Evolutionary conservation across 2,329 filamentous ascomycete species (phyloP), one percentile per base, ranked within the genome.

Genomic region (Akanthomyces uredinophilus): DNA sequence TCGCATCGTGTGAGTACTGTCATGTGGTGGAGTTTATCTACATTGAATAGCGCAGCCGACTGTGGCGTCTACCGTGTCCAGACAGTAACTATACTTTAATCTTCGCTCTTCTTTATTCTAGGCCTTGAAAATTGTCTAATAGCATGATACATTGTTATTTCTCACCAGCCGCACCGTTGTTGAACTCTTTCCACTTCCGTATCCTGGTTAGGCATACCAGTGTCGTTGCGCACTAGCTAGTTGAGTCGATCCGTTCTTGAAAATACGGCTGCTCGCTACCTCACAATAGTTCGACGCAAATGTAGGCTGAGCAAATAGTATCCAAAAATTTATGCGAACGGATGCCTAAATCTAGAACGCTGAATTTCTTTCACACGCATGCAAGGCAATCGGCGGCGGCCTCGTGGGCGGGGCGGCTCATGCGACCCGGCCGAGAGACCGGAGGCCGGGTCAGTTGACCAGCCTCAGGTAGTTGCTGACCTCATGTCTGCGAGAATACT

Each of bases 401-500:
- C 58, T 47, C 58, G 58, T 54, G 50, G 32, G 20, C 29, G 58
- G 39, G 41, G 43, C 59, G 51, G 43, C 59, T 61, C 59, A 61
- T 32, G 59, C 59, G 59, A 61, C 59, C 51, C 51, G 51, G 51
- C 51, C 51, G 51, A 49, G 44, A 55, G 35, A 11, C 51, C 24
- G 32, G 43, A 43, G 22, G 8, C 35, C 41, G 16, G 43, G 59
- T 61, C 59, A 61, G 14, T 61, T 61, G 59, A 61, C 59, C 50
- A 55, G 14, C 8, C 5, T 22, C 20, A 20, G 27, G 27, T 14
- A 16, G 13, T 49, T 7, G 7, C 50, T 54, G 41, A 55, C 59
- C 50, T 61, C 50, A 41, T 54, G 10, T 2, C 20, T 47, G n/a
- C n/a, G 35, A 11, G 24, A 16, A 39, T 16, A 5, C 6, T 2